A percentile compares a stretch with the other conserved stretches of the same genome.
Conservation (phyloP, 2,329 filamentous ascomycete genomes). For the Pseudogymnoascus sp. region DNA sequence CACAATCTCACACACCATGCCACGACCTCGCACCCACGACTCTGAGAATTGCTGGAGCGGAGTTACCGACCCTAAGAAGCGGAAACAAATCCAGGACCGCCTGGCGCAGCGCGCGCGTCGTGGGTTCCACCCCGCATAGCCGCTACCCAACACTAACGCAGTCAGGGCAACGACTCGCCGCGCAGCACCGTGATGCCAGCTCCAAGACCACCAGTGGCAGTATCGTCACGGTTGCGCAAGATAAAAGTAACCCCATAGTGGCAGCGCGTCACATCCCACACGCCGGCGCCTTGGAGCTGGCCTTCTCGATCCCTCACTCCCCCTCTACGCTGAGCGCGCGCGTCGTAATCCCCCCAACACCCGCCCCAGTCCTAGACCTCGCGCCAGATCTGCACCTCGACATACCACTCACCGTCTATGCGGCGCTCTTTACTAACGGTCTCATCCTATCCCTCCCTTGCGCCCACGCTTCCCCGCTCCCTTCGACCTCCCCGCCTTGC, state of each 20-base stretch:
- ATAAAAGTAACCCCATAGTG: background rate
- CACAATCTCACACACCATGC: background rate
- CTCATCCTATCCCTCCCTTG: slow-evolving; percentile 17
- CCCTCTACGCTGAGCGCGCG: background rate
- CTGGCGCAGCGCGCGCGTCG: slow-evolving; percentile 20
- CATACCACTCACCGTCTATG: slow-evolving; percentile 13
- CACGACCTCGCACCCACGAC: background rate
- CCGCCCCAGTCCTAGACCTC: background rate
- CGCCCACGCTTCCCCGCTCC: background rate
- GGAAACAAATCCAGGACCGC: slow-evolving; percentile 21
- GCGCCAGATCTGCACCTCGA: background rate
- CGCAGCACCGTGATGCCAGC: background rate
- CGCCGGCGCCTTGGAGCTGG: background rate
- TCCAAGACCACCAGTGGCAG: background rate
- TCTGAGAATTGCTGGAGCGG: slow-evolving; percentile 17
- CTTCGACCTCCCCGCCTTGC: background rate
- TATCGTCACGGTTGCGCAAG: background rate
- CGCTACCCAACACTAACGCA: background rate
- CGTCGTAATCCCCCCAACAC: background rate
- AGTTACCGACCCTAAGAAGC: slow-evolving; percentile 16
- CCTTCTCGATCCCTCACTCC: background rate
- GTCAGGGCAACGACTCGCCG: background rate
- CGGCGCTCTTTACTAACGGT: slow-evolving; percentile 18
- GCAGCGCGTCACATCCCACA: background rate
- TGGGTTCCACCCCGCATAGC: slow-evolving; percentile 12